A percentile compares a stretch with the other conserved stretches of the same genome.
Evolutionary conservation across 2,329 filamentous ascomycete genomes (phyloP).

Genomic region (Fusarium nanum): DNA sequence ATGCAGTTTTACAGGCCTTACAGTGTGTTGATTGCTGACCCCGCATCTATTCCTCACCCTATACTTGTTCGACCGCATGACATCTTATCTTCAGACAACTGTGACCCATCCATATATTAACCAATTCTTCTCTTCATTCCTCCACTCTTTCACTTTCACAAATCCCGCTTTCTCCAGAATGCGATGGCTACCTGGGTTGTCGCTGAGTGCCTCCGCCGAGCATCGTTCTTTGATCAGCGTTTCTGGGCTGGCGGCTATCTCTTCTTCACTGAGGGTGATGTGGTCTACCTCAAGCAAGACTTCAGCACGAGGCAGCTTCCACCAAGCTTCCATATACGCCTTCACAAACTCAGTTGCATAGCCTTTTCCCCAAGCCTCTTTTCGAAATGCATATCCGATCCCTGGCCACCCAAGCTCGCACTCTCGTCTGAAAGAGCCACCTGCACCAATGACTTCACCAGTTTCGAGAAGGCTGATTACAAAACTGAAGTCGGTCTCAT

Average conservation of each 20-base stretch:
- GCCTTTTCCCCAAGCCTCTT: slow-evolving; percentile 14
- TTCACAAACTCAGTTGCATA: slow-evolving; percentile 8
- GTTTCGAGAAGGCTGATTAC: slow-evolving; percentile 13
- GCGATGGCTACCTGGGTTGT: neutral
- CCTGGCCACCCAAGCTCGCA: slow-evolving; percentile 19
- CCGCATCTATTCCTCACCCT: too few species aligned
- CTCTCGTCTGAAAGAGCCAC: slow-evolving; percentile 2
- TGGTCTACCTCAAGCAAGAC: neutral
- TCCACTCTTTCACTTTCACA: neutral
- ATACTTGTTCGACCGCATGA: too few species aligned
- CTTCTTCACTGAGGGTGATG: neutral
- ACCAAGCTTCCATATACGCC: slow-evolving; percentile 10
- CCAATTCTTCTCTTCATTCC: slow-evolving; percentile 14
- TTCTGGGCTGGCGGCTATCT: neutral
- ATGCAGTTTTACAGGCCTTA: too few species aligned
- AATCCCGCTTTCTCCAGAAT: slow-evolving; percentile 10
- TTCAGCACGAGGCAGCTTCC: neutral
- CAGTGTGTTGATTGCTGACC: too few species aligned
- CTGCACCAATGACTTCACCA: neutral
- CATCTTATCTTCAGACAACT: too few species aligned
- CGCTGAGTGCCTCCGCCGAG: slow-evolving; percentile 2
- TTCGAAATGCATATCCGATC: slow-evolving; percentile 14
- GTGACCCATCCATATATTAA: slow-evolving; percentile 16
- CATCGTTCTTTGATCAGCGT: neutral
- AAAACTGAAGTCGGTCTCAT: neutral